A percentile compares a stretch with the other conserved stretches of the same genome.
Conservation (phyloP, 1,139 yeast species). For the Kazachstania sp. region DNA sequence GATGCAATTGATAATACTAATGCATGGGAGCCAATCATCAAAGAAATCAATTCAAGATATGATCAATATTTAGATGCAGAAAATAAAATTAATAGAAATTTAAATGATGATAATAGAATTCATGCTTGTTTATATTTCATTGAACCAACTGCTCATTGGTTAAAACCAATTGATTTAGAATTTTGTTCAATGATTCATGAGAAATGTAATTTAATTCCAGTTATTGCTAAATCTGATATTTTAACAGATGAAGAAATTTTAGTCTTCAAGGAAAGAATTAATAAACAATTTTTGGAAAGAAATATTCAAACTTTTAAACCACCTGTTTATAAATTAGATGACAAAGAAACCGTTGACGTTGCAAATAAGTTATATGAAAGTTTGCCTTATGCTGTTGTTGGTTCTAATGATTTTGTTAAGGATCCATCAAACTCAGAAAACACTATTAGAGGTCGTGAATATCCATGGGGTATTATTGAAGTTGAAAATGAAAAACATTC, state of each 20-base stretch:
- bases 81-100: conserved; percentile 72
- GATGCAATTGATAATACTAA: conserved; percentile 81
- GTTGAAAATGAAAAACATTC: conserved; percentile 92
- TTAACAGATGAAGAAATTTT: conserved; percentile 78
- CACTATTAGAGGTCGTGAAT: conserved; percentile 80
- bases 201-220: conserved; percentile 88
- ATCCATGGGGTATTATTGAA: conserved; percentile 98
- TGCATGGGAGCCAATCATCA: conserved; percentile 89
- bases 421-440: conserved; percentile 59
- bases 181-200: conserved; percentile 85
- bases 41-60: conserved; percentile 78
- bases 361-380: conserved; percentile 59
- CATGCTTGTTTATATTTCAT: conserved; percentile 86
- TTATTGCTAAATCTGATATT: conserved; percentile 92
- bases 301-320: conserved; percentile 77
- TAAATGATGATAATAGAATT: conserved; percentile 56
- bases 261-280: conserved; percentile 64
- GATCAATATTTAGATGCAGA: conserved; percentile 87
- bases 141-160: conserved; percentile 94
- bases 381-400: conserved; percentile 92
- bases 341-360: conserved; percentile 66
- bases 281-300: conserved; percentile 68
- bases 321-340: conserved; percentile 71
- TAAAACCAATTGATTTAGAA: conserved; percentile 80
- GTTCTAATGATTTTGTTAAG: conserved; percentile 70